Evolutionary conservation across 306 rosid genomes (phyloP), one percentile per base, ranked within the genome.

Genomic region (Rosa rugosa): DNA sequence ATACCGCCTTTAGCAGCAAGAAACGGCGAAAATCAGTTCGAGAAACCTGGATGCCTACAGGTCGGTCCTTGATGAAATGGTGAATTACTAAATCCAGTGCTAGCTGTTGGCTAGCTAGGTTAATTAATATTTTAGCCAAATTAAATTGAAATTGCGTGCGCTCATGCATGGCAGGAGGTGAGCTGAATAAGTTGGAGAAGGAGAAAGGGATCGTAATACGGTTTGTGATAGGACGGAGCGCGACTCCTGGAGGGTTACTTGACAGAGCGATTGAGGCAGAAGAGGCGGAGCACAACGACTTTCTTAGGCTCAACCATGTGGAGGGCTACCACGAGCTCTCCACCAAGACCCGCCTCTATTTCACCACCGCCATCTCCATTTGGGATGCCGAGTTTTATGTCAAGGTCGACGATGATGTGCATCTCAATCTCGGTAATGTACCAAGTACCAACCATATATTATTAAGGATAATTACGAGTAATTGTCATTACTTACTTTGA

Each of bases 301-400:
- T 94, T 75, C 86, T 94, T 0, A 81, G 94, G 73, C 83, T 94
- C 42, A 87, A 86, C 50, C 99, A 94, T 46, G 88, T 91, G 34
- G 99, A 94, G 73, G 97, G 97, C 25, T 94, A 94, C 79, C 97
- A 92, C 36, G 87, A 88, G 51, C 90, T 94, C 38, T 94, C 99
- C 46, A 59, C 99, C 73, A 94, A 94, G 89, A 94, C 99, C 25
- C 90, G 95, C 59, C 66, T 90, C 54, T 94, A 80, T 51, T 94
- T 94, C 83, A 87, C 93, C 72, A 86, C 95, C 2, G 88, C 90
- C 56, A 79, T 86, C 51, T 80, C 99, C 25, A 51, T 89, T 25
- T 94, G 99, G 99, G 93, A 88, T 56, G 99, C 97, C 31, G 84
- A 84, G 7, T 94, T 94, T 80, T 94, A 89, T 73, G 95, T 94